A percentile compares a stretch with the other conserved stretches of the same genome.
Conservation (phyloP, 352 stramenopile genomes). For the Globisporangium echinulatum region DNA sequence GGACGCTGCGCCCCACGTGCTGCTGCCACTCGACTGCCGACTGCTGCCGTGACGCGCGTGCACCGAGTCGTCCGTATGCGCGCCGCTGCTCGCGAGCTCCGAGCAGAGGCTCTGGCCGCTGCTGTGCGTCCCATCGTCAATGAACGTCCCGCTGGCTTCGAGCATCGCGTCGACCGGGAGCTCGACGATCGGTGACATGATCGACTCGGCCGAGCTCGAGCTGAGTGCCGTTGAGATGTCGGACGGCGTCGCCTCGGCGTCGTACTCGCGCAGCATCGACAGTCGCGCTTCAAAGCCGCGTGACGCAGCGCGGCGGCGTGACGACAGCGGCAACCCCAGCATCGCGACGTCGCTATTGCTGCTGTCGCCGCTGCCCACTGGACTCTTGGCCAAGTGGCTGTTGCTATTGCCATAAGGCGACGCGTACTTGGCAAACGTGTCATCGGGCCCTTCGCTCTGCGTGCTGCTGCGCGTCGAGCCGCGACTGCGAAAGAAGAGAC, state of each 20-base stretch:
- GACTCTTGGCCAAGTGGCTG: conserved; percentile 13
- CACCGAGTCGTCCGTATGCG: conserved; percentile 6
- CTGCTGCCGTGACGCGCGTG: conserved; percentile 7
- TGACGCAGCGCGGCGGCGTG: conserved; percentile 11
- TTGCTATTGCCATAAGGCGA: conserved; percentile 24
- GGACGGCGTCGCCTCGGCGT: conserved; percentile 17
- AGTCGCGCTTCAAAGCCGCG: conserved; percentile 33
- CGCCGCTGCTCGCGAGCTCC: conserved; percentile 9
- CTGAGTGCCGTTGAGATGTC: conserved; percentile 36
- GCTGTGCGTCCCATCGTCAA: conserved; percentile 17
- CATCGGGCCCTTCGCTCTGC: conserved; percentile 16
- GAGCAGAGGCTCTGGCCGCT: conserved; percentile 4
- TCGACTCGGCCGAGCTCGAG: conserved; percentile 22
- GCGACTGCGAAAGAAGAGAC: conserved; percentile 42
- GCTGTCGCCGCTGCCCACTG: conserved; percentile 8
- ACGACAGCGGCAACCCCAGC: conserved; percentile 13
- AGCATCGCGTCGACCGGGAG: conserved; percentile 42
- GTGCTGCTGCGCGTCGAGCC: conserved; percentile 35
- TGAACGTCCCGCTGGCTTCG: conserved; percentile 32
- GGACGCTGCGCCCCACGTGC: conserved; percentile 9
- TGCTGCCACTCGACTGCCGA: conserved; percentile 8
- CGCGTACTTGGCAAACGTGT: conserved; percentile 40
- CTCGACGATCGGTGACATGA: conserved; percentile 48
- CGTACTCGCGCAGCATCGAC: conserved; percentile 63
- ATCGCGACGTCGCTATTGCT: conserved; percentile 16